These are phyloP conservation scores for Linaria vulgaris DNA, from an alignment of 257 asterid species.

Conservation along the genomic window DNA sequence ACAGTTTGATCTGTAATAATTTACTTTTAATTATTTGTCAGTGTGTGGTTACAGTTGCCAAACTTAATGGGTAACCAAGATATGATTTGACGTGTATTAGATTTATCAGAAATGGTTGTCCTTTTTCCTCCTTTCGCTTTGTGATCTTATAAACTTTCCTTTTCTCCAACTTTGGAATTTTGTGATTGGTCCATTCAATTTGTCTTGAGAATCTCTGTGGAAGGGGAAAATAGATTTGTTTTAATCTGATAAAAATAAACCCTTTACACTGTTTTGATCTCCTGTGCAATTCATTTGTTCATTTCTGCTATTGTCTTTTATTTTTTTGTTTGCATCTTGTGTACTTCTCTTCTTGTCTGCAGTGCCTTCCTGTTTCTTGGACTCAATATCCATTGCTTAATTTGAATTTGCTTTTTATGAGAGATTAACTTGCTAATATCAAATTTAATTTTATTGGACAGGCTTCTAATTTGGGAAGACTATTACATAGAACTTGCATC, in stretches of 20 bases:
- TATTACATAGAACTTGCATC: constrained; percentile 46
- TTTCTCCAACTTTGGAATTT: constrained; percentile 50
- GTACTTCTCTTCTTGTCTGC: constrained; percentile 34
- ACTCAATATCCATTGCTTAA: constrained; percentile 29
- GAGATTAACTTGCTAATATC: not conserved
- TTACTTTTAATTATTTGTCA: constrained; percentile 16
- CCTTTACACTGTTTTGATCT: constrained; percentile 39
- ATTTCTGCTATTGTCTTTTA: constrained; percentile 40
- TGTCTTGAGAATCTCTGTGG: constrained; percentile 54
- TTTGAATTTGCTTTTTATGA: constrained; percentile 11
- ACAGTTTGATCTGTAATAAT: constrained; percentile 9
- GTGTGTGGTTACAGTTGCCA: constrained; percentile 22
- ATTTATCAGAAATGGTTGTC: constrained; percentile 40
- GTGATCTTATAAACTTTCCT: constrained; percentile 32
- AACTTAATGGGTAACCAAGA: constrained; percentile 21
- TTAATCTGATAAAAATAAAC: constrained; percentile 24
- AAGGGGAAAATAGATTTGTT: constrained; percentile 23
- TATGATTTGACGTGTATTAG: constrained; percentile 33
- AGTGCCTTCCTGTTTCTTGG: constrained; percentile 26
- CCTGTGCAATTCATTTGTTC: constrained; percentile 36
- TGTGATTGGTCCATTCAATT: constrained; percentile 47
- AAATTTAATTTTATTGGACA: constrained; percentile 28
- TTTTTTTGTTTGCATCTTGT: constrained; percentile 41
- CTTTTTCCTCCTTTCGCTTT: constrained; percentile 22
- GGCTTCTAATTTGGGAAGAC: constrained; percentile 82